Base-by-base conservation (phyloP, 2,329 filamentous ascomycete genomes). In the Aureobasidium sp. region DNA sequence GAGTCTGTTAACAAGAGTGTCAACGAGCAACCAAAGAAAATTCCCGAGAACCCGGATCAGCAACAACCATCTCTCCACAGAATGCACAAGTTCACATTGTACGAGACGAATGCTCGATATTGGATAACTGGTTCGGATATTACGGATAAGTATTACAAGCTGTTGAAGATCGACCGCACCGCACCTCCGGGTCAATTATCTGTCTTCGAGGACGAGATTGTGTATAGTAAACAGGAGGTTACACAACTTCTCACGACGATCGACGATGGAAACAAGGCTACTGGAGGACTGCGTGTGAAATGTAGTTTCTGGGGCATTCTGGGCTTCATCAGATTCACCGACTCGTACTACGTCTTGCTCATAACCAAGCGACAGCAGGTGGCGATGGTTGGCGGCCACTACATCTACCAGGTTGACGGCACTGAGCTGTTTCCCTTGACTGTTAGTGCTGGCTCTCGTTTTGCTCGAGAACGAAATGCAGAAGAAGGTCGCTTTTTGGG, bases 81-180 rank as follows among this genome's bases (percentile, higher is more conserved):
- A 15, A 96, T 99, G 91, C 91, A 97, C 78, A 95, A 94, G 70
- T 97, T 96, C 75, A 94, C 90, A n/a, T 78, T 99, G 27, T 97
- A 99, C 75, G 94, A 99, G 77, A 99, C 94, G 3, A 89, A 90
- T 13, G 91, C 87, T 61, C 85, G 91, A 58, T 99, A 94, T 74
- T 99, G 97, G 73, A 88, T 99, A 66, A 91, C 97, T 21, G 94
- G 94, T 15, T 89, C 90, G 57, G 94, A 99, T 72, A 85, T 96
- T 61, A 87, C 91, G 67, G 94, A 97, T 73, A 88, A 85, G 69
- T 86, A 89, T 30, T 97, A 94, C 74, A 86, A 92, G 57, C 91
- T 99, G 62, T 78, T 99, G 71, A 97, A 97, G 74, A 95, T 99
- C 68, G 93, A 97, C 72, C 86, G 94, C 49, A 96, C 90, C 5